Base-by-base conservation (phyloP, 495 filamentous ascomycete species). In the Aspergillus saccharolyticus region DNA sequence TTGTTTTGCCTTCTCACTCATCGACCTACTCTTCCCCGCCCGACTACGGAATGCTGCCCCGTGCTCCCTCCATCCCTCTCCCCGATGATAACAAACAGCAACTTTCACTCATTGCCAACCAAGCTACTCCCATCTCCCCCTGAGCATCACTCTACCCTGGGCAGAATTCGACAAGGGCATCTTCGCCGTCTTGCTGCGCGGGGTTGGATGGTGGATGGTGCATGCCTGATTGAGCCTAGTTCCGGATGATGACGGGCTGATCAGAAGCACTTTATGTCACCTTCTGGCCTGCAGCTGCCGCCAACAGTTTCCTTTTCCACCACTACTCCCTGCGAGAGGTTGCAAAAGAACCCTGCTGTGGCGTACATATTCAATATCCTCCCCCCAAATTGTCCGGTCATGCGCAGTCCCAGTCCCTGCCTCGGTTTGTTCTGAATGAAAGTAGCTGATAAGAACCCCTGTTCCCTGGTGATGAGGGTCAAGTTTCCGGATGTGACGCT, bases 221-320 rank as follows among this genome's bases (percentile, higher is more conserved):
- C 30, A 12, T 30, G 30, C 53, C 59, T 56, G 51, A 59, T 61
- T 33, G 33, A 48, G 47, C 48, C 44, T 53, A 58, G 57, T 20
- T 21, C 28, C 42, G 44, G 28, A 18, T 17, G 52, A 44, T n/a
- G 30, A 44, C 43, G 42, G 17, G 16, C 17, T 33, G 33, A 49
- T 12, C 25, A 39, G 39, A 53, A 44, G 51, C 47, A 16, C 22
- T 25, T 30, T 15, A 51, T 61, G 51, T 48, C 53, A 65, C 55
- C 56, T 46, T 54, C 53, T 33, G 18, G 45, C 20, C 44, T 51
- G 30, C 18, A 56, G 33, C 33, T 39, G 33, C 53, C n/a, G 22
- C 56, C 51, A 58, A 53, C 54, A 15, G 45, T 52, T 20, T 22
- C 43, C 25, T 21, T 43, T 42, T 19, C n/a, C 22, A 28, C 22